phyloP scores from a whole-genome alignment of 371 early-diverging fungal species.

The Mycotypha africana region DNA sequence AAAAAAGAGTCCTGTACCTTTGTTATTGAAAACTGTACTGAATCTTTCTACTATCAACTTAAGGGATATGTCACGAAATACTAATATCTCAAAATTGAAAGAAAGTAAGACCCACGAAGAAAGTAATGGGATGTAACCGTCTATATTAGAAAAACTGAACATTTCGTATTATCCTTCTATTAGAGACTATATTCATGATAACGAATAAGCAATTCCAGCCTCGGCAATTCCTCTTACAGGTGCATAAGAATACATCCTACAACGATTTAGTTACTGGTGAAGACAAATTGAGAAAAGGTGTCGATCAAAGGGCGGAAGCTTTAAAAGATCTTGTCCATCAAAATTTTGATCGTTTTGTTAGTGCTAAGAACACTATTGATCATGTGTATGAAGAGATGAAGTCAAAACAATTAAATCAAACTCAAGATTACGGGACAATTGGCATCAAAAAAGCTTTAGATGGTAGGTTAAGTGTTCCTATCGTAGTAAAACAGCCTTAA shows the following conservation, averaged over 20 bases:
- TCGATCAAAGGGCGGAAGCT: conserved; percentile 81
- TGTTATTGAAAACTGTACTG: no score
- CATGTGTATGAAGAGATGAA: conserved; percentile 90
- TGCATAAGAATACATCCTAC: conserved; percentile 80
- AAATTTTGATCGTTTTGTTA: conserved; percentile 95
- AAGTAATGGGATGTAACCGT: not conserved
- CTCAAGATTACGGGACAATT: conserved; percentile 77
- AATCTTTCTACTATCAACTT: not conserved
- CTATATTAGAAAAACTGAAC: no score
- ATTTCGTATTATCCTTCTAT: not conserved
- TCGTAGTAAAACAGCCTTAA: no score
- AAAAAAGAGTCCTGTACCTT: not conserved
- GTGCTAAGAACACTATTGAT: conserved; percentile 93
- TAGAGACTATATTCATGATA: conserved; percentile 40
- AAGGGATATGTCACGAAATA: conserved; percentile 27
- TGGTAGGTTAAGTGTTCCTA: conserved; percentile 17
- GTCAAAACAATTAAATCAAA: conserved; percentile 69
- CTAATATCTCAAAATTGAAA: conserved; percentile 33
- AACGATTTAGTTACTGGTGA: conserved; percentile 76
- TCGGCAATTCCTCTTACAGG: conserved; percentile 70
- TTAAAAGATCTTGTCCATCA: conserved; percentile 86
- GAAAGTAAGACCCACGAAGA: conserved; percentile 29
- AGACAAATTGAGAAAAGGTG: conserved; percentile 60
- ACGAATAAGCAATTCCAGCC: conserved; percentile 77
- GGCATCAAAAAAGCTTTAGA: conserved; percentile 24